Base-by-base conservation (phyloP, 345 rosid species). In the Citrus glauca region DNA sequence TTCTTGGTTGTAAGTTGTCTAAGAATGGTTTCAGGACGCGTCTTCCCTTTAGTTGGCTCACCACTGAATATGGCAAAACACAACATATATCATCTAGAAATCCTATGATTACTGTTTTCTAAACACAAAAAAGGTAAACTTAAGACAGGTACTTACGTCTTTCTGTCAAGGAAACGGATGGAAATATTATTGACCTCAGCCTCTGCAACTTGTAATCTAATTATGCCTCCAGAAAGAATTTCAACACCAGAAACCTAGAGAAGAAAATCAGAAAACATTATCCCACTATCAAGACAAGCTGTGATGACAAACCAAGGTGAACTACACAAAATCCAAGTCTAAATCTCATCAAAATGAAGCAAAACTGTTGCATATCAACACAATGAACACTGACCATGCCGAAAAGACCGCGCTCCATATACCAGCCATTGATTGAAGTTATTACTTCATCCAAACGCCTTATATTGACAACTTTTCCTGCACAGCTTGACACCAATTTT, bases 1-100 rank as follows among this genome's bases (percentile, higher is more conserved):
- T 96, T 96, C 85, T 96, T 96, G 71, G 98, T 96, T 79, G 98
- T 94, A 72, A 96, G 97, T 79, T 96, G 95, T 78, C 97, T 84
- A 22, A 94, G 94, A 78, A 96, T 91, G 53, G 98, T 94, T 84
- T 92, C 98, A 71, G 87, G 81, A 70, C 86, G 87, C 64, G 98
- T 96, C 89, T 90, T 96, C 82, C 98, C 98, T 79, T 87, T 87
- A 19, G 98, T 89, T 79, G 95, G 95, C 80, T 95, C 98, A 40
- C 98, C 98, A 57, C 98, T 94, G 85, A 75, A 86, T 71, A 79
- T n/a, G 82, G 65, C 76, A 87, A 35, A 32, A 38, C 48, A 50
- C 74, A 77, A 35, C 24, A 67, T 55, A 22, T 55, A 38, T 77
- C 69, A 77, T 74, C 55, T 38, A 60, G 45, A 76, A 68, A 50